Evolutionary conservation across 2,329 filamentous ascomycete species (phyloP), one percentile per base, ranked within the genome.

Genomic region (Ceratocystis smalleyi): DNA sequence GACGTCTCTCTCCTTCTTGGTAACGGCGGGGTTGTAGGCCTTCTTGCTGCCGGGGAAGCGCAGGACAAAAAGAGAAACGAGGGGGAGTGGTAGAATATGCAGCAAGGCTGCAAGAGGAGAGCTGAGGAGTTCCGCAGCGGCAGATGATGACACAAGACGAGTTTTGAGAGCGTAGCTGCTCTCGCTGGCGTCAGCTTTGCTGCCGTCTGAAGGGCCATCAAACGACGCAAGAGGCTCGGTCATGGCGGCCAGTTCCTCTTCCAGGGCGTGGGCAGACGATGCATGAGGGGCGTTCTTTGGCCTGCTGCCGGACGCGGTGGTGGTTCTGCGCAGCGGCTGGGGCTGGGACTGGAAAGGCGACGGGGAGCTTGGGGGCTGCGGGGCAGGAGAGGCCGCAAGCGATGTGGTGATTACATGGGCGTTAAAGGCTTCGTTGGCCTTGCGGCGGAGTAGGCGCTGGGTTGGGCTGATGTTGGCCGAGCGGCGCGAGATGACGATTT

Each of bases 351-450:
- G 51, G 51, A 55, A 49, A 2, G 60, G 43, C n/a, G 60, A 47
- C 1, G 60, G 22, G 10, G 45, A 45, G 43, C 64, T 55, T 27
- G 64, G 62, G 1, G 62, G 62, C n/a, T 57, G 43, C 24, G 65
- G 62, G 19, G 63, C 59, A 15, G 62, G 62, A 10, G 64, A 55
- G 51, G 51, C 40, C 17, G 62, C 62, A 8, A 66, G 65, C 2
- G 62, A 64, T 5, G 62, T 64, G 62, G 62, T 66, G 19, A 66
- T 66, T 22, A 64, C 55, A 49, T 67, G 62, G 43, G 65, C 65
- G 62, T 65, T 64, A 45, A 62, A 67, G 49, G 65, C 65, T 49
- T 67, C 62, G 43, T 47, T 61, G 43, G 63, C 65, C 60, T 67
- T 67, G 54, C 62, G 62, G 30, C 65, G 65, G 10, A 67, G 63